Percentiles rank a stretch among this genome's conserved stretches.
phyloP scores from a whole-genome alignment of 306 rosid genomes.

The Malus domestica region ASM211411v1 NC_041796.1:4966001-4966500 shows the following conservation, averaged over 20 bases:
- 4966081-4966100: conserved; percentile 60
- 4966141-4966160: conserved; percentile 75
- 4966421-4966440: conserved; percentile 66
- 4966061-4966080: conserved; percentile 89
- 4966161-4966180: conserved; percentile 57
- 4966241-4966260: conserved; percentile 87
- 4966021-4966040: conserved; percentile 72
- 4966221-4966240: conserved; percentile 88
- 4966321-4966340: conserved; percentile 85
- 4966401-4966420: conserved; percentile 71
- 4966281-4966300: conserved; percentile 70
- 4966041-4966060: conserved; percentile 83
- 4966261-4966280: conserved; percentile 59
- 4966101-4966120: conserved; percentile 81
- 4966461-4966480: conserved; percentile 86
- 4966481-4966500: conserved; percentile 89
- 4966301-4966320: conserved; percentile 90
- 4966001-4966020: conserved; percentile 64
- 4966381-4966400: conserved; percentile 93
- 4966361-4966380: conserved; percentile 86
- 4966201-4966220: conserved; percentile 87
- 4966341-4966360: conserved; percentile 82
- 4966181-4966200: conserved; percentile 83
- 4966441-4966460: conserved; percentile 87
- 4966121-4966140: conserved; percentile 86